Percentiles rank a stretch among this genome's conserved stretches.
Conservation (phyloP, 176 grass and related monocot species). For the Oryza glumipatula region DNA sequence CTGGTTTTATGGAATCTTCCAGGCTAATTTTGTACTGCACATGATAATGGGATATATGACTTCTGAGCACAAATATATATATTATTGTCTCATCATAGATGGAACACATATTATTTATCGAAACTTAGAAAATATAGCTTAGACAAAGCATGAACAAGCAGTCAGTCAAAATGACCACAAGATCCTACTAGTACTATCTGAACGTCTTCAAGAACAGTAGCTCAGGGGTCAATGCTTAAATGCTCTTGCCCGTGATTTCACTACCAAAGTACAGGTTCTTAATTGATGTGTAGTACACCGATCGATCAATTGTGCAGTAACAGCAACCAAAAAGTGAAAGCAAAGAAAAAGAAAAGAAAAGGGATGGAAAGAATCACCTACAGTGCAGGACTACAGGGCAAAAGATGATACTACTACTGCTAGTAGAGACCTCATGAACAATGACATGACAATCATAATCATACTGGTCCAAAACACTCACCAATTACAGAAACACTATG, state of each 20-base stretch:
- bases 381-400: not conserved
- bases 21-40: not conserved
- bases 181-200: not conserved
- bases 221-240: conserved; percentile 27
- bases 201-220: conserved; percentile 21
- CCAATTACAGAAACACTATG: conserved; percentile 41
- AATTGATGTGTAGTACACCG: not conserved
- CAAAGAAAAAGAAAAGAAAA: conserved; percentile 18
- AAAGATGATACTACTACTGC: not conserved
- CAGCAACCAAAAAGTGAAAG: conserved; percentile 41
- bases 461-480: conserved; percentile 38
- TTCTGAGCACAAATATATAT: not conserved
- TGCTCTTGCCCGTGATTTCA: conserved; percentile 25
- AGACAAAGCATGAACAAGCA: not conserved
- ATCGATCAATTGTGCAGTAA: conserved; percentile 37
- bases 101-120: not conserved
- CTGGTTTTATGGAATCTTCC: not conserved
- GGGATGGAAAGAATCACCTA: conserved; percentile 22
- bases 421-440: conserved; percentile 27
- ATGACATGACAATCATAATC: conserved; percentile 54
- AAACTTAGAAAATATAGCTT: not conserved
- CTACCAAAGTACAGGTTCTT: conserved; percentile 32
- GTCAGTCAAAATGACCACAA: not conserved
- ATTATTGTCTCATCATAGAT: not conserved
- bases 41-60: not conserved